A percentile compares a stretch with the other conserved stretches of the same genome.
These are phyloP conservation scores for Fusarium buxicola DNA, from an alignment of 2,329 filamentous ascomycete species.

Conservation along the genomic window DNA sequence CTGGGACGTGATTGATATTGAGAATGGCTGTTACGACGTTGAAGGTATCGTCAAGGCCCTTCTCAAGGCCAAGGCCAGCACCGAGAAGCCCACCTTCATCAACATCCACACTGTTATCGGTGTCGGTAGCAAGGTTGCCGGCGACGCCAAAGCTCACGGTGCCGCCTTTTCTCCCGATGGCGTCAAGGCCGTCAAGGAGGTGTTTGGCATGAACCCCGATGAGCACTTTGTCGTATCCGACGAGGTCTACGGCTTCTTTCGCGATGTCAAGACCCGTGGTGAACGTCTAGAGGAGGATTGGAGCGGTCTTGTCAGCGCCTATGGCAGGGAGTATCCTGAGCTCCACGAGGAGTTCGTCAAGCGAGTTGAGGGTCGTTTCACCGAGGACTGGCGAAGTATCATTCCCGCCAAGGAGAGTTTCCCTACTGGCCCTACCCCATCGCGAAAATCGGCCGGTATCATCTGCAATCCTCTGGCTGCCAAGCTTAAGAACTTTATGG, in stretches of 20 bases:
- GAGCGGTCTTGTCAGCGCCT: slow-evolving; percentile 56
- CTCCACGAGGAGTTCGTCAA: slow-evolving; percentile 61
- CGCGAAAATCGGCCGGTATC: slow-evolving; percentile 61
- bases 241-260: slow-evolving; percentile 63
- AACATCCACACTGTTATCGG: slow-evolving; percentile 69
- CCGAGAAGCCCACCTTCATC: slow-evolving; percentile 66
- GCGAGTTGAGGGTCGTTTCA: slow-evolving; percentile 60
- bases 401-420: slow-evolving; percentile 59
- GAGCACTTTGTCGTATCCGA: slow-evolving; percentile 54
- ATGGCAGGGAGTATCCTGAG: slow-evolving; percentile 60
- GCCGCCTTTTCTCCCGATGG: slow-evolving; percentile 66
- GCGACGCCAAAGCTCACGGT: slow-evolving; percentile 67
- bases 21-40: slow-evolving; percentile 65
- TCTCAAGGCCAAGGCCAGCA: slow-evolving; percentile 55
- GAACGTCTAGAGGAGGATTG: slow-evolving; percentile 60
- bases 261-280: slow-evolving; percentile 57
- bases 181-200: slow-evolving; percentile 55
- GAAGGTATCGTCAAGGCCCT: slow-evolving; percentile 57
- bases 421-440: slow-evolving; percentile 60
- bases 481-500: slow-evolving; percentile 61
- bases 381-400: slow-evolving; percentile 60
- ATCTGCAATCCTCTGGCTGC: slow-evolving; percentile 64
- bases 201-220: slow-evolving; percentile 51
- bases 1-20: slow-evolving; percentile 66
- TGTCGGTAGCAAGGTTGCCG: slow-evolving; percentile 60